phyloP scores from a whole-genome alignment of 2,329 filamentous ascomycete genomes.

The Trichoderma asperellum region DNA sequence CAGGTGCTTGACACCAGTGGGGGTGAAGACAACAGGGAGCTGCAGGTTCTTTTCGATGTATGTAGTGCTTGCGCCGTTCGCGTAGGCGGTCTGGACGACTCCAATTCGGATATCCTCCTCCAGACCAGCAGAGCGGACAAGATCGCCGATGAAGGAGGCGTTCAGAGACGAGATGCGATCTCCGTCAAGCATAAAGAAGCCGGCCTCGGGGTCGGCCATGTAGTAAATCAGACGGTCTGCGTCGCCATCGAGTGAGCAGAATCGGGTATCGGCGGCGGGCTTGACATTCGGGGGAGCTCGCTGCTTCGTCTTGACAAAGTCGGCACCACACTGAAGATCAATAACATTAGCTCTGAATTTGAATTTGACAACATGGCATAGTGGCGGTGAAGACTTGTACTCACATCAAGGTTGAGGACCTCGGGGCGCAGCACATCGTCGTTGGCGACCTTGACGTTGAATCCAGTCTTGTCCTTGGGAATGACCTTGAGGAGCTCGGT shows the following conservation, averaged over 20 bases:
- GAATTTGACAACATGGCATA: neutral
- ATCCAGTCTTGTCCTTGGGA: constrained; percentile 67
- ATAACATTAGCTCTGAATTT: constrained; percentile 16
- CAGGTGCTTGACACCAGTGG: constrained; percentile 95
- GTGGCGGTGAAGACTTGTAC: constrained; percentile 33
- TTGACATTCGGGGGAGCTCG: constrained; percentile 83
- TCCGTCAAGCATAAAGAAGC: constrained; percentile 91
- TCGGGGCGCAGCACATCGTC: constrained; percentile 92
- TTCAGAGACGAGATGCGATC: constrained; percentile 95
- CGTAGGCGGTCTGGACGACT: constrained; percentile 96
- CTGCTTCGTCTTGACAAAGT: constrained; percentile 97
- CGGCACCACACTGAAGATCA: constrained; percentile 76
- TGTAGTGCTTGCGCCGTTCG: constrained; percentile 91
- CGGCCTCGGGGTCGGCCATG: constrained; percentile 78
- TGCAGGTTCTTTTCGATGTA: constrained; percentile 88
- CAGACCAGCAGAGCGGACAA: constrained; percentile 78
- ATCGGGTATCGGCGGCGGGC: constrained; percentile 74
- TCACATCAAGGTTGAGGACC: constrained; percentile 82
- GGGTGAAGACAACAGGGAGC: constrained; percentile 88
- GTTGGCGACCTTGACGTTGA: constrained; percentile 87
- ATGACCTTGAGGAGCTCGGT: constrained; percentile 83
- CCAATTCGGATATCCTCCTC: constrained; percentile 83
- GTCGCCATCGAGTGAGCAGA: constrained; percentile 91
- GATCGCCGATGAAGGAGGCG: constrained; percentile 89
- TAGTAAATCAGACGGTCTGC: constrained; percentile 96